Percentiles rank a stretch among this genome's conserved stretches.
Evolutionary conservation across 2,329 filamentous ascomycete species (phyloP).

Genomic region (Sclerotinia spermophila): DNA sequence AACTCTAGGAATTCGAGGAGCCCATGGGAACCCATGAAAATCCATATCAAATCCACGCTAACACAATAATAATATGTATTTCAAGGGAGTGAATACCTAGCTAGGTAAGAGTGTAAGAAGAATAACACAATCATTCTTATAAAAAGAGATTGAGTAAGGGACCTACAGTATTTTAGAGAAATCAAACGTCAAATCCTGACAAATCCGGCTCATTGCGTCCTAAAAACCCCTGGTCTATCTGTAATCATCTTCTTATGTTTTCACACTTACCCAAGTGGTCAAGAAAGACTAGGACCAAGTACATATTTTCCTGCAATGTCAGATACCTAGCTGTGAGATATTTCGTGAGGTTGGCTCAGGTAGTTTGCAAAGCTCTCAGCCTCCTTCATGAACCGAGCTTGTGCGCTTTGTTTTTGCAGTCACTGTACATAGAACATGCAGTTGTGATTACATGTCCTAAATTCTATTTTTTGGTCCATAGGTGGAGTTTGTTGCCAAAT

Average conservation of each 20-base stretch:
- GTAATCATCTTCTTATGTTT: not conserved
- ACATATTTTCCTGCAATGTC: not conserved
- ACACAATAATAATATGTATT: not conserved
- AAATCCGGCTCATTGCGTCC: not conserved
- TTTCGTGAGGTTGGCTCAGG: not conserved
- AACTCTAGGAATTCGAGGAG: not conserved
- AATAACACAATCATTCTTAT: not conserved
- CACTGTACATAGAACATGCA: not conserved
- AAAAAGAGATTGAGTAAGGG: not conserved
- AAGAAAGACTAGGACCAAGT: not conserved
- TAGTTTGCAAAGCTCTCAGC: not conserved
- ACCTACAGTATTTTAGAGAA: not conserved
- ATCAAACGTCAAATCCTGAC: not conserved
- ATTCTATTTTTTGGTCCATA: constrained; percentile 4
- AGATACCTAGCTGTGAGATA: not conserved
- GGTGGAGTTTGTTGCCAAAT: not conserved
- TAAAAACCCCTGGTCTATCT: not conserved
- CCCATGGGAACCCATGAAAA: not conserved
- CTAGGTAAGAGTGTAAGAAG: not conserved
- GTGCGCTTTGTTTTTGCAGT: not conserved
- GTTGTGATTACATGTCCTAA: not conserved
- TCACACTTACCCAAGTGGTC: not conserved
- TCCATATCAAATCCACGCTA: constrained; percentile 4
- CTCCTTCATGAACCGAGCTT: not conserved
- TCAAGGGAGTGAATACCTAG: not conserved